Percentiles rank a stretch among this genome's conserved stretches.
phyloP scores from a whole-genome alignment of 1,139 yeast genomes.

The Sugiyamaella novakii region DNA sequence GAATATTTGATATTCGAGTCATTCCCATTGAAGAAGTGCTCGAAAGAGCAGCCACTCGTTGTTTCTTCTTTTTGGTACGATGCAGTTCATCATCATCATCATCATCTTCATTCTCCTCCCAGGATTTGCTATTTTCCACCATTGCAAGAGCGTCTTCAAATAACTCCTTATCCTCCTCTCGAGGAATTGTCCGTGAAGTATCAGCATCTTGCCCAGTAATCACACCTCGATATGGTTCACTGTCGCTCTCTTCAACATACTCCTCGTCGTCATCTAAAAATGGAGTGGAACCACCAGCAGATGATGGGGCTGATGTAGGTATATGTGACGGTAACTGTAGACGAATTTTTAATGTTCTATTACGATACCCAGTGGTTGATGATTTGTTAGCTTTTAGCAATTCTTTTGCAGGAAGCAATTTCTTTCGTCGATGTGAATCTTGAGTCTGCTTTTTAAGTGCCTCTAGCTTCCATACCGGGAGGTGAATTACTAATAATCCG shows the following conservation, averaged over 20 bases:
- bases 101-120: conserved; percentile 20
- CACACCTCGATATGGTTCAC: conserved; percentile 64
- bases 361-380: neutral
- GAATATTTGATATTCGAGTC: conserved; percentile 43
- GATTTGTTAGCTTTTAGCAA: neutral
- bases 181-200: conserved; percentile 64
- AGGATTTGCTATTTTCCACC: conserved; percentile 8
- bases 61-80: conserved; percentile 20
- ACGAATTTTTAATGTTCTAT: conserved; percentile 9
- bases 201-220: conserved; percentile 60
- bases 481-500: conserved; percentile 14
- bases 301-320: neutral
- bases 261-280: conserved; percentile 26
- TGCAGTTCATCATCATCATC: conserved; percentile 18
- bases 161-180: conserved; percentile 50
- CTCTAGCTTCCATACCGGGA: conserved; percentile 14
- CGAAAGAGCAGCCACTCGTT: conserved; percentile 2
- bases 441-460: neutral
- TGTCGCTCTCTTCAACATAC: conserved; percentile 33
- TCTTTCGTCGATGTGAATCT: conserved; percentile 1
- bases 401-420: conserved; percentile 6
- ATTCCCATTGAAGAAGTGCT: conserved; percentile 9
- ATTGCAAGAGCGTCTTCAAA: conserved; percentile 47
- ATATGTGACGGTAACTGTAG: conserved; percentile 1
- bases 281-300: conserved; percentile 15